Evolutionary conservation across 345 rosid genomes (phyloP).

Genomic region (Ceriops decandra): DNA sequence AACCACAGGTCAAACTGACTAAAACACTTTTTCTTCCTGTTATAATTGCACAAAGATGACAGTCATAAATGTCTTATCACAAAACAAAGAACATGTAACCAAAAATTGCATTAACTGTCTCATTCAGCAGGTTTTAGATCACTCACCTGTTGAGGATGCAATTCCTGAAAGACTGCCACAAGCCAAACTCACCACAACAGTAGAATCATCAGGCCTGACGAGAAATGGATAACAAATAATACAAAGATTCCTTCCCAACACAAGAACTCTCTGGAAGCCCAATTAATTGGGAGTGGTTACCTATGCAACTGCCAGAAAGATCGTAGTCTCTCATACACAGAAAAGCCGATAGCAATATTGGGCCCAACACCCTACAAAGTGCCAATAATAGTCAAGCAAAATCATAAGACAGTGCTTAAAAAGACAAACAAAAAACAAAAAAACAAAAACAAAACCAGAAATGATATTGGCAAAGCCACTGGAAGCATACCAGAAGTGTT

Average conservation of each 20-base stretch:
- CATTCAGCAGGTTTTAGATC: background rate
- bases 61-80: too few species aligned
- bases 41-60: too few species aligned
- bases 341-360: slow-evolving; percentile 83
- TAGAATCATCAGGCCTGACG: slow-evolving; percentile 71
- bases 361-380: slow-evolving; percentile 75
- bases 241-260: background rate
- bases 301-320: slow-evolving; percentile 72
- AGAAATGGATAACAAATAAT: slow-evolving; percentile 5
- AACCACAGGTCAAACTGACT: too few species aligned
- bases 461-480: background rate
- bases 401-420: background rate
- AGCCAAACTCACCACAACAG: slow-evolving; percentile 64
- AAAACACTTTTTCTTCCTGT: too few species aligned
- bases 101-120: background rate
- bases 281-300: slow-evolving; percentile 31
- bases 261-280: slow-evolving; percentile 1
- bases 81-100: too few species aligned
- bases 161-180: slow-evolving; percentile 97
- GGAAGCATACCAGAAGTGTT: slow-evolving; percentile 61
- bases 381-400: background rate
- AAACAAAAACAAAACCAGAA: background rate
- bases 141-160: slow-evolving; percentile 91
- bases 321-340: slow-evolving; percentile 77
- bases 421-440: background rate